Base-by-base conservation (phyloP, 2,329 filamentous ascomycete species). In the Helotiales sp. region DNA sequence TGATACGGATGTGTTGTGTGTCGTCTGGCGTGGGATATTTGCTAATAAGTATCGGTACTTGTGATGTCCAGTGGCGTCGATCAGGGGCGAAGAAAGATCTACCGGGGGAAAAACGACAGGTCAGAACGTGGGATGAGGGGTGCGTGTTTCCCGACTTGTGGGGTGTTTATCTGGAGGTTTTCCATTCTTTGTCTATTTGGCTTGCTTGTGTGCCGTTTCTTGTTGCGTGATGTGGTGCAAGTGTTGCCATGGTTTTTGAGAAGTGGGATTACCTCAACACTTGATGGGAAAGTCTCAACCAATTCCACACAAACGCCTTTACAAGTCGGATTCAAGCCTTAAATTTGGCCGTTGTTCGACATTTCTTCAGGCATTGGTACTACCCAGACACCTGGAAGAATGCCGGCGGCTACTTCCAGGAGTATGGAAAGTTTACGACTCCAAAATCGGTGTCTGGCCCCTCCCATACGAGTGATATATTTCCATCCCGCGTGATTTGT, bases 21-120 rank as follows among this genome's bases (percentile, higher is more conserved):
- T 57, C 30, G 22, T 50, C 47, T 15, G 20, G 32, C 54, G 54
- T 57, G 54, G 54, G 54, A 57, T 57, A 57, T 57, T 57, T 57
- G 32, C 54, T 57, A 57, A 57, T 57, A 37, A 6, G 30, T 57
- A 37, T 20, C 28, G 52, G 52, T 55, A 55, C 52, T 22, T 55
- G 15, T 55, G 28, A 55, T 20, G 5, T 34, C 52, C 11, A 37
- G 30, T 57, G 11, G n/a, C 10, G 24, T 24, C 20, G 54, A 40
- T 30, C 30, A 20, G 30, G 32, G 54, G 32, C 54, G 54, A 52
- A 22, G 8, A 52, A 22, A 30, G 17, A 52, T 52, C 26, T n/a
- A 30, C 26, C 26, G 11, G 13, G 28, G 52, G 7, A 55, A 32
- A 55, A 22, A 26, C 40, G 54, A 57, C 32, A 40, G 15, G 32